Conservation (phyloP, 352 stramenopile species). For the Phytophthora parvispora region DNA sequence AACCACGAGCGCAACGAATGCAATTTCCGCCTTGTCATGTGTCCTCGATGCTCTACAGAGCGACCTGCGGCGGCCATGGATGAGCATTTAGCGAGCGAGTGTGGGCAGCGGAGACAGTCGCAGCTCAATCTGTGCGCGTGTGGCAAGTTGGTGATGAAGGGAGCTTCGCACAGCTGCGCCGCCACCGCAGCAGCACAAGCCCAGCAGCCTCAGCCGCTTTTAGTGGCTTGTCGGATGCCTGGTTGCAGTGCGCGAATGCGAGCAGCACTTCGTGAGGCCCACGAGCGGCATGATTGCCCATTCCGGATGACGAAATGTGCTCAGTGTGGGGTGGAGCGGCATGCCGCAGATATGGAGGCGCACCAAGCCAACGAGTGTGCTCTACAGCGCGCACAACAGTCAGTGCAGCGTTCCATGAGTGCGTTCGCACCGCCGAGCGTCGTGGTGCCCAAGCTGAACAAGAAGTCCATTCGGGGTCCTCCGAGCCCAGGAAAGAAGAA, state of each 20-base stretch:
- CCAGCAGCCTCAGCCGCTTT: constrained; percentile 1
- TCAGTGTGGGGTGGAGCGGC: constrained; percentile 45
- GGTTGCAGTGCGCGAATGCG: constrained; percentile 40
- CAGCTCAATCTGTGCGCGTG: constrained; percentile 22
- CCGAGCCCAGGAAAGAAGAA: constrained; percentile 12
- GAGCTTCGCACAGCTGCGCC: constrained; percentile 15
- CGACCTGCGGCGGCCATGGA: constrained; percentile 40
- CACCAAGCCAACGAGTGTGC: constrained; percentile 56
- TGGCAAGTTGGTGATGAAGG: constrained; percentile 28
- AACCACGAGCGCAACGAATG: constrained; percentile 32
- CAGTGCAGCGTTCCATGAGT: constrained; percentile 5
- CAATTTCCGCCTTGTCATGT: constrained; percentile 12
- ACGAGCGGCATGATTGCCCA: constrained; percentile 66
- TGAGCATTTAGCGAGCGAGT: constrained; percentile 49
- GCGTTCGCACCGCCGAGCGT: constrained; percentile 12
- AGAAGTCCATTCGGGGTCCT: constrained; percentile 21
- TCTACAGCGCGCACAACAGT: constrained; percentile 36
- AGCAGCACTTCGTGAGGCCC: constrained; percentile 52
- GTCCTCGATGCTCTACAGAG: constrained; percentile 16
- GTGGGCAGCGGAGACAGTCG: constrained; percentile 19
- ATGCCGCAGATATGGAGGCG: constrained; percentile 51
- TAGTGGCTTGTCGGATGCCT: constrained; percentile 30
- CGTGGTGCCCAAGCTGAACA: constrained; percentile 29
- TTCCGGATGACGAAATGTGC: constrained; percentile 48
- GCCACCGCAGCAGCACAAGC: background rate